phyloP scores from a whole-genome alignment of 164 flowering plant genomes.

The Vitis rupestris region DNA sequence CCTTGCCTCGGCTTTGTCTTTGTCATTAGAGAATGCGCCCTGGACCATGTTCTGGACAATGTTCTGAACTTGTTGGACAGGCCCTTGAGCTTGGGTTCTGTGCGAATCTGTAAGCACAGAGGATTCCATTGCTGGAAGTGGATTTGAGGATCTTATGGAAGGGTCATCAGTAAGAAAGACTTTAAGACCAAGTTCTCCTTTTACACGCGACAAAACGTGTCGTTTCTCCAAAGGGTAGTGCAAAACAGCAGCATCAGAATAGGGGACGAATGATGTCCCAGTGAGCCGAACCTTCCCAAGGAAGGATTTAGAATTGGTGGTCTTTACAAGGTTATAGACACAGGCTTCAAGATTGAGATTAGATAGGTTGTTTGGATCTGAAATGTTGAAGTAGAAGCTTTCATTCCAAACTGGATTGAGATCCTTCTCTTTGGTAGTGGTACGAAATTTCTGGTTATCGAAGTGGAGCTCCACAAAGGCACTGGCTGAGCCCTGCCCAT shows the following conservation, averaged over 20 bases:
- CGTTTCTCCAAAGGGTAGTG: conserved; percentile 70
- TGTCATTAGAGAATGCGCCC: conserved; percentile 12
- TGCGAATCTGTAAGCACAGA: conserved; percentile 3
- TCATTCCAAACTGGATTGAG: conserved; percentile 88
- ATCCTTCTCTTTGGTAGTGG: conserved; percentile 65
- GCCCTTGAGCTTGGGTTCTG: conserved; percentile 8
- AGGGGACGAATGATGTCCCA: conserved; percentile 56
- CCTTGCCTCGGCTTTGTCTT: conserved; percentile 23
- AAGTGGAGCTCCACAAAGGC: conserved; percentile 83
- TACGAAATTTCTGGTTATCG: conserved; percentile 62
- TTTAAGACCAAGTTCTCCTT: conserved; percentile 76
- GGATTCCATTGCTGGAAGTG: conserved; percentile 33
- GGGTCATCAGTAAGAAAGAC: conserved; percentile 58
- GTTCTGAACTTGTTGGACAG: conserved; percentile 4
- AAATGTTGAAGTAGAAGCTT: conserved; percentile 58
- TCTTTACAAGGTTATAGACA: conserved; percentile 45
- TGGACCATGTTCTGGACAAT: neutral
- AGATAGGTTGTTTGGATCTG: conserved; percentile 49
- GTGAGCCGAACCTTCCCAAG: conserved; percentile 68
- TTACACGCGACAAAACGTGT: conserved; percentile 52
- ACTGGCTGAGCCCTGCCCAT: conserved; percentile 68
- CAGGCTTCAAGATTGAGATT: conserved; percentile 57
- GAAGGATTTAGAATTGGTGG: conserved; percentile 30
- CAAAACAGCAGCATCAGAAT: conserved; percentile 65
- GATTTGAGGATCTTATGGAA: conserved; percentile 33